Base-by-base conservation (phyloP, 2,329 filamentous ascomycete genomes). In the Fusarium chaquense region DNA sequence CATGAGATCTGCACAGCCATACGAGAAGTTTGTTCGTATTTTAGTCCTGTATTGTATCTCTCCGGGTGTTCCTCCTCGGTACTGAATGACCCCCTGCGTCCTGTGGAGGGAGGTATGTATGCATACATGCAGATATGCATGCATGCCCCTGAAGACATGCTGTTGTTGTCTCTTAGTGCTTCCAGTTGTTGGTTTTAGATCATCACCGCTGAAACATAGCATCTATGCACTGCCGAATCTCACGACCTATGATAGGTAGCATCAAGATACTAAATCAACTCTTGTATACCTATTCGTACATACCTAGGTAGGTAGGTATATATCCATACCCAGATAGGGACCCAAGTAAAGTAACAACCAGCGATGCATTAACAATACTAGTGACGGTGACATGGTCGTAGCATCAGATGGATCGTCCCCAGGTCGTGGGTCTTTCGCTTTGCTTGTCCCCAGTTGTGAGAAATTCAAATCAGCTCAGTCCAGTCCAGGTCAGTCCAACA, bases 391-490 rank as follows among this genome's bases (percentile, higher is more conserved):
- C 49, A 56, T 56, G 43, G 41, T 18, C 28, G 45, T 70, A 58
- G 65, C 57, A 67, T 57, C 56, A 66, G 69, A 74, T 74, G 72
- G 72, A 74, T 74, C 70, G 62, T 62, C 72, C 63, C 67, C 47
- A 73, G 65, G 53, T 69, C 68, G 62, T 67, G 56, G 68, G 68
- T 69, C 66, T 53, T 49, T 60, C 35, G 43, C 6, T 62, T 20
- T 62, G 44, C 15, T 43, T 62, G 45, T 62, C 32, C 45, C 58
- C 49, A 59, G 36, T 62, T 36, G 20, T 24, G 38, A 32, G 24
- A 41, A 52, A 40, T 52, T 63, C 51, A 44, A 53, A 45, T 62
- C 32, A 45, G 32, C 49, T 52, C 35, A 52, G 32, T 62, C 22
- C 18, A 46, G 40, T 55, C 35, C 24, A 46, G 22, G 24, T 35